These are phyloP conservation scores for Sherardia arvensis DNA, from an alignment of 257 asterid species.

Conservation along the genomic window DNA sequence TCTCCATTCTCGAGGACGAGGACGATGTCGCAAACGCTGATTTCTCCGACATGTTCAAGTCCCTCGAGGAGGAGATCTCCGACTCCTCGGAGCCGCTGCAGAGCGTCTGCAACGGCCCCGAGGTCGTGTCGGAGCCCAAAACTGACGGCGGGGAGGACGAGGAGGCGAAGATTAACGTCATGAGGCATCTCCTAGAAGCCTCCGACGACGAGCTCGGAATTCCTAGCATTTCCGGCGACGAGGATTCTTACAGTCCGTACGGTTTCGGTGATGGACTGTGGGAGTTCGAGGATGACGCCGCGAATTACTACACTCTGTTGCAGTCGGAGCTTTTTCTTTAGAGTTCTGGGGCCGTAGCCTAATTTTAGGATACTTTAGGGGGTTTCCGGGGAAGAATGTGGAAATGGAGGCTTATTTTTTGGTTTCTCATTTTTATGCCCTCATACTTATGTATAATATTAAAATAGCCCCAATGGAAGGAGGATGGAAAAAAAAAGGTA, in stretches of 20 bases:
- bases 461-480: slow-evolving; percentile 11
- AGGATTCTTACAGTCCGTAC: slow-evolving; percentile 20
- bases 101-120: slow-evolving; percentile 5
- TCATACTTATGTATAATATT: slow-evolving; percentile 21
- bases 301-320: slow-evolving; percentile 42
- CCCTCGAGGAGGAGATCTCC: slow-evolving; percentile 56
- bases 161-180: slow-evolving; percentile 38
- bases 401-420: slow-evolving; percentile 22
- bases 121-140: slow-evolving; percentile 5
- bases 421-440: slow-evolving; percentile 34
- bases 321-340: slow-evolving; percentile 72
- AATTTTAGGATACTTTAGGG: slow-evolving; percentile 25
- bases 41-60: slow-evolving; percentile 47
- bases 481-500: background rate
- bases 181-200: slow-evolving; percentile 81
- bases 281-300: slow-evolving; percentile 76
- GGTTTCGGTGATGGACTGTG: slow-evolving; percentile 43
- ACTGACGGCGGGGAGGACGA: slow-evolving; percentile 24
- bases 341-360: slow-evolving; percentile 13
- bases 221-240: slow-evolving; percentile 29
- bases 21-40: slow-evolving; percentile 41
- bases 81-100: slow-evolving; percentile 16
- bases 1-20: slow-evolving; percentile 58
- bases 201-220: slow-evolving; percentile 88
- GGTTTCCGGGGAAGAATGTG: slow-evolving; percentile 2